phyloP scores from a whole-genome alignment of 2,329 filamentous ascomycete species.

The Trichophyton mentagrophytes region DNA sequence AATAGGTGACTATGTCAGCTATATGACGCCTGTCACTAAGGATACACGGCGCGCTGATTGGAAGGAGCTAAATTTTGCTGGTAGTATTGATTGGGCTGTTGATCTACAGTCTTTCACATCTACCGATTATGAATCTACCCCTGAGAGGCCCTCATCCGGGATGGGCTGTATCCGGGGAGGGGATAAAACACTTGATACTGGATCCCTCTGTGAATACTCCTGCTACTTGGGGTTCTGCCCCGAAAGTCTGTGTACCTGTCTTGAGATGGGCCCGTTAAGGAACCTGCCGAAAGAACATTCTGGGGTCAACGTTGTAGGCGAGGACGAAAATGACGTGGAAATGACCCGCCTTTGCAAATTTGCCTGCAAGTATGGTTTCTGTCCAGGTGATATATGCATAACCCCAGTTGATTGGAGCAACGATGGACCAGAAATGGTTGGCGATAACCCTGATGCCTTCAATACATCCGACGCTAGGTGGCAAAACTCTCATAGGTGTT shows the following conservation, averaged over 20 bases:
- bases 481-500: constrained; percentile 1
- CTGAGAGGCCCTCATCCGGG: not conserved
- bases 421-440: not conserved
- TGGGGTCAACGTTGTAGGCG: too few species aligned
- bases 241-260: too few species aligned
- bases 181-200: not conserved
- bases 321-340: too few species aligned
- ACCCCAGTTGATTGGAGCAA: not conserved
- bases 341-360: too few species aligned
- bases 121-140: not conserved
- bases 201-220: too few species aligned
- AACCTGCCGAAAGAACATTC: too few species aligned
- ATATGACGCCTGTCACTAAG: too few species aligned
- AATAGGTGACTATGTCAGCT: too few species aligned
- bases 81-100: not conserved
- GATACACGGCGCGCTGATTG: too few species aligned
- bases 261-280: too few species aligned
- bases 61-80: too few species aligned
- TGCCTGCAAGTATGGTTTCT: not conserved
- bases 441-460: not conserved
- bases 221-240: too few species aligned
- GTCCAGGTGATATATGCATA: constrained; percentile 1
- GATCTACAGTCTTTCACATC: not conserved
- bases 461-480: not conserved
- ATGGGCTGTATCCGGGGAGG: not conserved